These are phyloP conservation scores for Aciculoconidium aculeatum DNA, from an alignment of 805 yeast species.

Conservation along the genomic window DNA sequence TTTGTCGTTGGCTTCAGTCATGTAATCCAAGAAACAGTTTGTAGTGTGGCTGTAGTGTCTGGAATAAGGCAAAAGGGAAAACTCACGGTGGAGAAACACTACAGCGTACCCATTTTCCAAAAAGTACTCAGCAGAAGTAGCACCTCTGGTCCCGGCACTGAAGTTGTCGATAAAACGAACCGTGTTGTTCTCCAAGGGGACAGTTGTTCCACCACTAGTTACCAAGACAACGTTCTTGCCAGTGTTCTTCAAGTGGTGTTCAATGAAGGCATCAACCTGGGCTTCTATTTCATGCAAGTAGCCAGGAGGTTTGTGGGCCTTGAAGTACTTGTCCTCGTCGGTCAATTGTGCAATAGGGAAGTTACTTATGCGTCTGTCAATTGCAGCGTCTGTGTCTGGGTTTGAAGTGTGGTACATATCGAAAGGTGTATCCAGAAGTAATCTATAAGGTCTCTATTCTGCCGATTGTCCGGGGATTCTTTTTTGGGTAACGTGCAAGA, in stretches of 20 bases:
- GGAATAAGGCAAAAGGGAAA: constrained; percentile 87
- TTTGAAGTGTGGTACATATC: constrained; percentile 49
- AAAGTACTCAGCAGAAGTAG: constrained; percentile 90
- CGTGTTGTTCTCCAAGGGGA: constrained; percentile 93
- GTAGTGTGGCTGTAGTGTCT: constrained; percentile 83
- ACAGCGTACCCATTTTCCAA: constrained; percentile 85
- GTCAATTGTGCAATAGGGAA: constrained; percentile 68
- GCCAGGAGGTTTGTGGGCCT: constrained; percentile 63
- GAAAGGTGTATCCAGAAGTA: too few species aligned
- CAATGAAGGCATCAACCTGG: constrained; percentile 58
- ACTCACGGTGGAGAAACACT: constrained; percentile 86
- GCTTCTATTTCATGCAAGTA: constrained; percentile 59
- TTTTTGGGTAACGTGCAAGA: too few species aligned
- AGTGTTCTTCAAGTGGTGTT: constrained; percentile 39
- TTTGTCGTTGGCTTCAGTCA: constrained; percentile 52
- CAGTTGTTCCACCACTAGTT: constrained; percentile 97
- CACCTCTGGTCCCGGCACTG: constrained; percentile 97
- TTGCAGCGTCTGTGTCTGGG: constrained; percentile 68
- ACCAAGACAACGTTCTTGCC: constrained; percentile 65
- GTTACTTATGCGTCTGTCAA: constrained; percentile 70
- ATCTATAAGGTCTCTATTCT: too few species aligned
- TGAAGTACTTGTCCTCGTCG: constrained; percentile 76
- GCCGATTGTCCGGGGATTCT: too few species aligned
- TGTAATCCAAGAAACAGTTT: constrained; percentile 78
- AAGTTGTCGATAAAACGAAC: constrained; percentile 96